Percentiles rank a stretch among this genome's conserved stretches.
Conservation (phyloP, 2,329 filamentous ascomycete species). For the Leptoxyphium fumago region DNA sequence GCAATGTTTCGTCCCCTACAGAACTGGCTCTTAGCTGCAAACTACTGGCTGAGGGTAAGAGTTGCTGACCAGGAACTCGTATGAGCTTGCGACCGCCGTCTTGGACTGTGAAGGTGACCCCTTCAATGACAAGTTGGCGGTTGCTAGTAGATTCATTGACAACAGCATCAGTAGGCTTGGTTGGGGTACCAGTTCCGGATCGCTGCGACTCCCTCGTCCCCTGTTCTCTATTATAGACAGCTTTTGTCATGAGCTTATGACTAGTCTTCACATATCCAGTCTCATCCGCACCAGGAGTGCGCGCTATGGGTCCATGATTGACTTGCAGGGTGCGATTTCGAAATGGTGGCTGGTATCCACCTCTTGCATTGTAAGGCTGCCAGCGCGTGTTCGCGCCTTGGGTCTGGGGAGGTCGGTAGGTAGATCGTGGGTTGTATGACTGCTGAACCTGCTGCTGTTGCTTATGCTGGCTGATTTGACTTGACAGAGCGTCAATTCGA, state of each 20-base stretch:
- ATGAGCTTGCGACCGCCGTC: conserved; percentile 73
- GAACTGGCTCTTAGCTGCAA: conserved; percentile 9
- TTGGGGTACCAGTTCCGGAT: background rate
- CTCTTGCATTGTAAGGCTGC: conserved; percentile 14
- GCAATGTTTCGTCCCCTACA: conserved; percentile 10
- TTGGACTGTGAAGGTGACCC: conserved; percentile 57
- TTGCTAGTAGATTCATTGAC: background rate
- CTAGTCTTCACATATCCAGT: conserved; percentile 44
- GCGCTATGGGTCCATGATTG: background rate
- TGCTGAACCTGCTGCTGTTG: background rate
- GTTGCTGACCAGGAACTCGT: conserved; percentile 51
- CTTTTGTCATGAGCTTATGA: conserved; percentile 68
- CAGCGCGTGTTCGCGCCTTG: conserved; percentile 7
- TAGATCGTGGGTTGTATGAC: background rate
- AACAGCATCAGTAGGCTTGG: background rate
- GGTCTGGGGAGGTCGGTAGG: background rate
- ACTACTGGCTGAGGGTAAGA: conserved; percentile 3
- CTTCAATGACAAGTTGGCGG: conserved; percentile 34
- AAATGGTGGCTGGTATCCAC: conserved; percentile 27
- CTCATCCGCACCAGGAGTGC: background rate
- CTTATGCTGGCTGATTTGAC: conserved; percentile 18
- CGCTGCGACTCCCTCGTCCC: conserved; percentile 22
- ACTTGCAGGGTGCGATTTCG: conserved; percentile 41
- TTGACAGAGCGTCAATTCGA: conserved; percentile 12
- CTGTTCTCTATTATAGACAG: conserved; percentile 60